Conservation (phyloP, 352 stramenopile species). For the Pilasporangium apinafurcum region DNA sequence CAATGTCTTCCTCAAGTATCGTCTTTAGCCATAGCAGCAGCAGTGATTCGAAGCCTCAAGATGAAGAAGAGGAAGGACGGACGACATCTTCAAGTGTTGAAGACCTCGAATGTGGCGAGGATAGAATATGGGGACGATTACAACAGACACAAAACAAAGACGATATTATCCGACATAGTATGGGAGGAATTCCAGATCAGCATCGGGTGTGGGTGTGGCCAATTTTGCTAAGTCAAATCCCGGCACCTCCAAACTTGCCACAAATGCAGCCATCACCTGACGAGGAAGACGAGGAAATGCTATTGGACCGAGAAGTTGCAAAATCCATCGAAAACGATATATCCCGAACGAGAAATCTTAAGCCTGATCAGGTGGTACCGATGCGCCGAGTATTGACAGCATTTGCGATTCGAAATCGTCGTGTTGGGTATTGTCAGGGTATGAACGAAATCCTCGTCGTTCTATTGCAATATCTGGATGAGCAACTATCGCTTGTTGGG, state of each 20-base stretch:
- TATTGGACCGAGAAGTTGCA: slow-evolving; percentile 58
- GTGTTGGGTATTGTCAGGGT: slow-evolving; percentile 78
- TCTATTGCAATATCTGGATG: slow-evolving; percentile 62
- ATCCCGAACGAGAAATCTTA: slow-evolving; percentile 51
- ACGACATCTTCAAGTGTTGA: neutral
- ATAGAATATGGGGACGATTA: slow-evolving; percentile 36
- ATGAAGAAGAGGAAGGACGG: slow-evolving; percentile 12
- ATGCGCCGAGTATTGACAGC: slow-evolving; percentile 68
- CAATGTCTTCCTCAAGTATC: slow-evolving; percentile 51
- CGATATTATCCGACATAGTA: slow-evolving; percentile 33
- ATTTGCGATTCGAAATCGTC: slow-evolving; percentile 69
- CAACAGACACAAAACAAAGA: slow-evolving; percentile 16
- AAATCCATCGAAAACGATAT: slow-evolving; percentile 85
- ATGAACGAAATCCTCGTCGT: slow-evolving; percentile 84
- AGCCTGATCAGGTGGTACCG: slow-evolving; percentile 35
- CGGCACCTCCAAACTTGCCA: slow-evolving; percentile 26
- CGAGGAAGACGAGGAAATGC: slow-evolving; percentile 29
- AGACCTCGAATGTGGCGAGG: slow-evolving; percentile 12
- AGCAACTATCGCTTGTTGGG: slow-evolving; percentile 47
- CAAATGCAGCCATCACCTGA: slow-evolving; percentile 8
- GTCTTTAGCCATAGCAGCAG: slow-evolving; percentile 40
- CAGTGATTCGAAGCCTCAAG: slow-evolving; percentile 17
- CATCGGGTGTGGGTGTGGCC: slow-evolving; percentile 69
- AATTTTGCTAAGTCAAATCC: slow-evolving; percentile 45
- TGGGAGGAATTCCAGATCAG: slow-evolving; percentile 53